Conservation (phyloP, 2,329 filamentous ascomycete species). For the Neoarthrinium moseri region DNA sequence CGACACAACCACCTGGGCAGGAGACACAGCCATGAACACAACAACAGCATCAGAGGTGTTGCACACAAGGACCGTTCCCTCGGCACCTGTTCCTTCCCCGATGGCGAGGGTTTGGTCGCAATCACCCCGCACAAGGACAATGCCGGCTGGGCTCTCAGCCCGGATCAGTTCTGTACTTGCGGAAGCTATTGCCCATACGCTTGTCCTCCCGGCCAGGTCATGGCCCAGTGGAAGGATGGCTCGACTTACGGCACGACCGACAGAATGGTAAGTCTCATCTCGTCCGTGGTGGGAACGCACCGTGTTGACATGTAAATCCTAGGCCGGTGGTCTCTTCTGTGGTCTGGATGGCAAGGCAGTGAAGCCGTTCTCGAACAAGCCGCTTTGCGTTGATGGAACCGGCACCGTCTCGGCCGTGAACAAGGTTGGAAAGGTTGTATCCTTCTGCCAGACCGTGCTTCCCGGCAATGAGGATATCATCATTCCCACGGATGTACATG, state of each 20-base stretch:
- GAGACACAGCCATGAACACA: conserved; percentile 34
- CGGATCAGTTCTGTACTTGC: conserved; percentile 66
- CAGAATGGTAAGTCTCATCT: conserved; percentile 43
- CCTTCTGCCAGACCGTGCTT: conserved; percentile 78
- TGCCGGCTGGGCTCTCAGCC: conserved; percentile 78
- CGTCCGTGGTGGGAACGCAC: background rate
- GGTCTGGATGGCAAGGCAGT: conserved; percentile 62
- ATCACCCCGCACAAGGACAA: conserved; percentile 65
- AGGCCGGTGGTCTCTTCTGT: conserved; percentile 76
- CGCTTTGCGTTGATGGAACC: conserved; percentile 69
- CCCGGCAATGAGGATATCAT: conserved; percentile 81
- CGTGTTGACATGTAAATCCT: conserved; percentile 17
- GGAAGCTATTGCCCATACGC: conserved; percentile 75
- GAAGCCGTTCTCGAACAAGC: conserved; percentile 67
- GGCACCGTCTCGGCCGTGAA: conserved; percentile 66
- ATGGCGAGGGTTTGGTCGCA: conserved; percentile 62
- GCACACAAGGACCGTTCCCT: conserved; percentile 51
- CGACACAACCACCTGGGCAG: conserved; percentile 34
- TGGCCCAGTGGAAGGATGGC: conserved; percentile 74
- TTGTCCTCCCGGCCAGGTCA: conserved; percentile 72
- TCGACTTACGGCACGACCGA: conserved; percentile 71
- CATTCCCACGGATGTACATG: conserved; percentile 69
- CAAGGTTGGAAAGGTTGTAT: conserved; percentile 59
- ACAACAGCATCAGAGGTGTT: conserved; percentile 24
- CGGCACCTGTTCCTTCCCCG: conserved; percentile 62